phyloP scores from a whole-genome alignment of 441 rosid species.

The Syzygium malaccense region DNA sequence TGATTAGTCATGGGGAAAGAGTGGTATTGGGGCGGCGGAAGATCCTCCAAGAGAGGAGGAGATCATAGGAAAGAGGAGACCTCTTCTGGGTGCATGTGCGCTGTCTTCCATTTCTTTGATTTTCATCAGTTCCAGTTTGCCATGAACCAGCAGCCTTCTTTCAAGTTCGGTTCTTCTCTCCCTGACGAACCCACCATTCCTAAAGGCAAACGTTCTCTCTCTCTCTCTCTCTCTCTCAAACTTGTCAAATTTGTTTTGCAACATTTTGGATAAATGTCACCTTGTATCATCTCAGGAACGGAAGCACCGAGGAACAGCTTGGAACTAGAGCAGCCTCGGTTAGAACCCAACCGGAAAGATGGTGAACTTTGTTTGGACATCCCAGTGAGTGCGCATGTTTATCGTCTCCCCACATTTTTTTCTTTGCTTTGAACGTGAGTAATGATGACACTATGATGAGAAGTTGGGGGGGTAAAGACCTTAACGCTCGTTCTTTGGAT shows the following conservation, averaged over 20 bases:
- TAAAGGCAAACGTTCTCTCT: slow-evolving; percentile 33
- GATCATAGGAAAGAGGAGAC: slow-evolving; percentile 3
- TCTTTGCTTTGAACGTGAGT: slow-evolving; percentile 13
- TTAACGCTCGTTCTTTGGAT: slow-evolving; percentile 4
- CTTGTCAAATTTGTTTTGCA: background rate
- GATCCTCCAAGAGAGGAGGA: slow-evolving; percentile 20
- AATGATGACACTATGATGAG: slow-evolving; percentile 5
- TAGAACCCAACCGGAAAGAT: slow-evolving; percentile 16
- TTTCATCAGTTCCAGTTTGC: slow-evolving; percentile 47
- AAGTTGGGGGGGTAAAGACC: background rate
- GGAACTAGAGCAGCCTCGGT: slow-evolving; percentile 45
- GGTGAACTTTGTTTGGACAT: slow-evolving; percentile 31
- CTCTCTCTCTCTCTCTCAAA: background rate
- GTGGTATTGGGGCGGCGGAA: slow-evolving; percentile 34
- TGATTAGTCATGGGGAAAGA: slow-evolving; percentile 45
- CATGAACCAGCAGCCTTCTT: slow-evolving; percentile 29
- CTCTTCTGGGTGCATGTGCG: slow-evolving; percentile 71
- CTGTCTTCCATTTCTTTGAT: slow-evolving; percentile 68
- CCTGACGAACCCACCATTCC: slow-evolving; percentile 11
- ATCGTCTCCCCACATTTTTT: background rate
- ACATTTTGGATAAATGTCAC: background rate
- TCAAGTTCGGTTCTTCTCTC: slow-evolving; percentile 17
- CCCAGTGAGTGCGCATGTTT: slow-evolving; percentile 28
- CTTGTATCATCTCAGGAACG: slow-evolving; percentile 29
- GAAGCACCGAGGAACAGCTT: slow-evolving; percentile 88